Base-by-base conservation (phyloP, 768 basidiomycete species). In the Tylopilus sp. region DNA sequence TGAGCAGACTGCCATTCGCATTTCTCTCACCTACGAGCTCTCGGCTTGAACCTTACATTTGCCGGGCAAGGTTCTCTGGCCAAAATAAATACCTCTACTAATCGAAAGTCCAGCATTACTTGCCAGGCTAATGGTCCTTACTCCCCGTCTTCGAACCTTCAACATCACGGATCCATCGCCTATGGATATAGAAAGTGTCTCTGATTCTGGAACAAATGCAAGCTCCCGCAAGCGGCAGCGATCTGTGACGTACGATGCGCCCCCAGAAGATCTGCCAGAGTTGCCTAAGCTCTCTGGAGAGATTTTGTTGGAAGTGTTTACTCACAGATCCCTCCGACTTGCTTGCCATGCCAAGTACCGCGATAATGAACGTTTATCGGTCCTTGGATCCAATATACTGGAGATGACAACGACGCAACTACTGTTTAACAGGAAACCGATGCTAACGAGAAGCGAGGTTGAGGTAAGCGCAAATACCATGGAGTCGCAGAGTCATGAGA, bases 291-390 rank as follows among this genome's bases (percentile, higher is more conserved):
- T 81, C 52, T 72, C 74, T 28, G 76, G 74, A 51, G 80, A 85
- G 46, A 71, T 82, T 33, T 72, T 83, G 58, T 77, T 89, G 48
- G 80, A 86, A 59, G 83, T 87, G 48, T 88, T 80, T 60, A 87
- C 85, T 13, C 87, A 90, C 64, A 76, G 70, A 60, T 86, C 86
- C 19, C 74, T 89, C 45, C 76, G 81, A 46, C 76, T 71, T 65
- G 62, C 68, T 60, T 56, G 70, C 58, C 68, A 67, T 37, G 58
- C 72, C 62, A 55, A 74, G 73, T 78, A 75, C 63, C 71, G 71
- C 56, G 83, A 86, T 65, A 83, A 83, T 57, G 82, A 83, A 64
- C 71, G 83, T 48, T 67, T 87, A 52, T 69, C 78, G 31, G 68
- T 72, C 33, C 72, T 86, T 36, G 85, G 85, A 29, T 67, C 70